phyloP scores from a whole-genome alignment of 768 basidiomycete genomes.

The Collybia sp. region DNA sequence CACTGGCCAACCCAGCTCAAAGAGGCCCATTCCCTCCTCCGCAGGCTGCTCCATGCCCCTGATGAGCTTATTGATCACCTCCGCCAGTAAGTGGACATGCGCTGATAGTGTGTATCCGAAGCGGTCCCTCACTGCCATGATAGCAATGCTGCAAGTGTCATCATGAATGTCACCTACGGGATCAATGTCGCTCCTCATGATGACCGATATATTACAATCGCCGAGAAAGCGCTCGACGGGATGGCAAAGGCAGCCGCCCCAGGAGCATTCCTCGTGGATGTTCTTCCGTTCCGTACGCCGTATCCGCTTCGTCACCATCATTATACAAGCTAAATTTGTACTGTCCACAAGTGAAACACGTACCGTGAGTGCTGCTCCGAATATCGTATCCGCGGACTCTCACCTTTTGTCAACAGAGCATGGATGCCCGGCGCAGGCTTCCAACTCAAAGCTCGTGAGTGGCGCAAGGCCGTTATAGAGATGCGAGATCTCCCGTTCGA shows the following conservation, averaged over 20 bases:
- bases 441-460: slow-evolving; percentile 42
- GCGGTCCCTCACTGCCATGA: not conserved
- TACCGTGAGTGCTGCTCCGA: slow-evolving; percentile 28
- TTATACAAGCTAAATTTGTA: not conserved
- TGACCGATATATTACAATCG: slow-evolving; percentile 45
- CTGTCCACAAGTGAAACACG: slow-evolving; percentile 36
- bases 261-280: slow-evolving; percentile 49
- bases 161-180: slow-evolving; percentile 51
- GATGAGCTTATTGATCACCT: slow-evolving; percentile 43
- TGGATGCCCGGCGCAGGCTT: slow-evolving; percentile 52
- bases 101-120: not conserved
- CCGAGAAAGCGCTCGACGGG: slow-evolving; percentile 46
- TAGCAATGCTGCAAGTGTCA: slow-evolving; percentile 45
- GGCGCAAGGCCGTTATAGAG: slow-evolving; percentile 40
- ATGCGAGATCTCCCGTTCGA: slow-evolving; percentile 43
- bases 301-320: not conserved
- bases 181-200: slow-evolving; percentile 36
- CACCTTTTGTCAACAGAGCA: slow-evolving; percentile 17
- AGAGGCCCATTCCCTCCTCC: slow-evolving; percentile 41
- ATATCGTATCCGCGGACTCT: not conserved
- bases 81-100: slow-evolving; percentile 33
- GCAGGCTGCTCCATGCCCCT: slow-evolving; percentile 36
- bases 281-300: slow-evolving; percentile 35
- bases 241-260: slow-evolving; percentile 46
- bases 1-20: slow-evolving; percentile 42